Percentiles rank a stretch among this genome's conserved stretches.
These are phyloP conservation scores for Huntiella abstrusa DNA, from an alignment of 2,329 filamentous ascomycete species.

Conservation along the genomic window DNA sequence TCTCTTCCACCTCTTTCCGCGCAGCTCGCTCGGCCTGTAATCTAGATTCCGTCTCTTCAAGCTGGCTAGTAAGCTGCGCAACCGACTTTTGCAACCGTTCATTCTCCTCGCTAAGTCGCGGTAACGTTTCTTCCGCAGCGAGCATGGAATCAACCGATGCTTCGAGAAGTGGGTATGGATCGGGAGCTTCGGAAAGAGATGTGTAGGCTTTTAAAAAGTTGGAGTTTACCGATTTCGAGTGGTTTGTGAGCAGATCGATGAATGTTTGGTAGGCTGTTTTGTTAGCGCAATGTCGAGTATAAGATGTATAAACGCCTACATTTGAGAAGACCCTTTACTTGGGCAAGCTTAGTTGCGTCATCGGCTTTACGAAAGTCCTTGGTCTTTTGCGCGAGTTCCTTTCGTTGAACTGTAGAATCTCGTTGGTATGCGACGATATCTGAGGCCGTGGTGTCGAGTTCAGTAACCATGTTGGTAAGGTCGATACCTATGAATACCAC, in stretches of 20 bases:
- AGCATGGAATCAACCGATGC: slow-evolving; percentile 79
- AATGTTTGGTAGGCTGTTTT: slow-evolving; percentile 77
- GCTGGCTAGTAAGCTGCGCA: slow-evolving; percentile 52
- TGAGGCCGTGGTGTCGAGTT: slow-evolving; percentile 80
- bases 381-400: slow-evolving; percentile 96
- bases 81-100: slow-evolving; percentile 68
- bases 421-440: slow-evolving; percentile 87
- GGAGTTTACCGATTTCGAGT: slow-evolving; percentile 84
- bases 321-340: slow-evolving; percentile 81
- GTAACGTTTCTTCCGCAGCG: slow-evolving; percentile 77
- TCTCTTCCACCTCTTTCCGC: slow-evolving; percentile 57
- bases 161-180: slow-evolving; percentile 90
- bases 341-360: slow-evolving; percentile 65
- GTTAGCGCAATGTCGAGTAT: neutral
- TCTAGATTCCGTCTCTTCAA: slow-evolving; percentile 65
- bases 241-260: slow-evolving; percentile 88
- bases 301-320: slow-evolving; percentile 26
- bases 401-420: slow-evolving; percentile 87
- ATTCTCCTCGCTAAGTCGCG: slow-evolving; percentile 77
- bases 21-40: slow-evolving; percentile 60
- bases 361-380: slow-evolving; percentile 95
- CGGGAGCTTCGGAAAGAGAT: slow-evolving; percentile 81
- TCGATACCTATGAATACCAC: slow-evolving; percentile 49
- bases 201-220: slow-evolving; percentile 88
- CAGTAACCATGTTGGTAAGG: slow-evolving; percentile 63